Evolutionary conservation across 2,329 filamentous ascomycete genomes (phyloP).

Genomic region (Triangularia setosa): DNA sequence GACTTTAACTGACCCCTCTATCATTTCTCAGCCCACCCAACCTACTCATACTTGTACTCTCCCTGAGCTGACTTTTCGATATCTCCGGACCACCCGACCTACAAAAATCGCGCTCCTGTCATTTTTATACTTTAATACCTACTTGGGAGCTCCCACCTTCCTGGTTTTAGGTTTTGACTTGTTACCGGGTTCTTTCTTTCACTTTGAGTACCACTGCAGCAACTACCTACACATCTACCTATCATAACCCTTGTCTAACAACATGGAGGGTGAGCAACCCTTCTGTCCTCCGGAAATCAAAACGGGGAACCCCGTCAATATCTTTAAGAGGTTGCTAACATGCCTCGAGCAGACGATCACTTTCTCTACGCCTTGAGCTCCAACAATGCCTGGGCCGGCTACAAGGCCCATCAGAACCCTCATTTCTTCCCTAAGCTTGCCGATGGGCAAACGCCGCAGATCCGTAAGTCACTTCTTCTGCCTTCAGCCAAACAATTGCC

Average conservation of each 20-base stretch:
- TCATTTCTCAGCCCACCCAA: neutral
- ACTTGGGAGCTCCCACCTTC: neutral
- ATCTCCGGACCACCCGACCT: neutral
- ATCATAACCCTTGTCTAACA: neutral
- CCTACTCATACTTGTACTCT: neutral
- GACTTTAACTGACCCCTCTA: too few relatives aligned
- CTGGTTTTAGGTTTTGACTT: neutral
- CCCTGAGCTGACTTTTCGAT: neutral
- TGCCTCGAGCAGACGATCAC: constrained; percentile 45
- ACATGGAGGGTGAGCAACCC: neutral
- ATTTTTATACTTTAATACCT: neutral
- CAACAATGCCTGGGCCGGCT: constrained; percentile 67
- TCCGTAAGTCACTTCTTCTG: constrained; percentile 47
- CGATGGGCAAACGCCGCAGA: constrained; percentile 61
- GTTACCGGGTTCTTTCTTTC: neutral
- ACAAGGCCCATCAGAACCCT: constrained; percentile 62
- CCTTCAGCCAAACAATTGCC: neutral
- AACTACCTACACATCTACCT: neutral
- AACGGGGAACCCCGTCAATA: neutral
- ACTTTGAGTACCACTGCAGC: neutral
- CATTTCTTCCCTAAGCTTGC: constrained; percentile 67
- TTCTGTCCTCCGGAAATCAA: neutral
- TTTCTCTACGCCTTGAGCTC: constrained; percentile 61
- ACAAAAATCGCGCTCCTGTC: neutral
- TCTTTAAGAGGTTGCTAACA: neutral